These are phyloP conservation scores for Mortierella sp. DNA, from an alignment of 371 early-diverging fungal genomes.

Conservation along the genomic window DNA sequence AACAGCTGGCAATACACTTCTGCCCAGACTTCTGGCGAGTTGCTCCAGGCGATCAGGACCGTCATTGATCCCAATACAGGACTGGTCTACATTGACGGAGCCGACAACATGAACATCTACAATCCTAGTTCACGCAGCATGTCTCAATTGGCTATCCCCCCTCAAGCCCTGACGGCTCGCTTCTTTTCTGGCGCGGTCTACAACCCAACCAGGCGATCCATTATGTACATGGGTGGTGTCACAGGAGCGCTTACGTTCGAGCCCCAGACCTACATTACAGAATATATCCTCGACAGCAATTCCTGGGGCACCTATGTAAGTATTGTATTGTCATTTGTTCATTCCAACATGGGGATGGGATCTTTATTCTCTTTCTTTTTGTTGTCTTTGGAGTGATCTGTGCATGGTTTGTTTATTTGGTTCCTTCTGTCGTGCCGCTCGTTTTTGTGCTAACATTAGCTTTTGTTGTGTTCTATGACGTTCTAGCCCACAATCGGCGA, in stretches of 20 bases:
- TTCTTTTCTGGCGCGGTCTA: slow-evolving; percentile 22
- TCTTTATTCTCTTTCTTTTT: not conserved
- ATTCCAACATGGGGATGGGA: not conserved
- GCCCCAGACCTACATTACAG: not conserved
- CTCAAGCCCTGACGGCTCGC: not conserved
- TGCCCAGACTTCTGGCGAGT: not conserved
- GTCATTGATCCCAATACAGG: slow-evolving; percentile 23
- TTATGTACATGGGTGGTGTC: slow-evolving; percentile 21
- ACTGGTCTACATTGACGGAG: slow-evolving; percentile 21
- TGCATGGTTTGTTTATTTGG: not conserved
- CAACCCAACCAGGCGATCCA: slow-evolving; percentile 10
- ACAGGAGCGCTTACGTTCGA: not conserved
- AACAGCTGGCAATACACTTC: not conserved
- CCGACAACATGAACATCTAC: slow-evolving; percentile 9
- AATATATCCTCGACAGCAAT: not conserved
- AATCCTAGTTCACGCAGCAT: not conserved
- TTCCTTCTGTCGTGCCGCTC: not conserved
- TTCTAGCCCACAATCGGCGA: slow-evolving; percentile 3
- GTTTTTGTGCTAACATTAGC: not conserved
- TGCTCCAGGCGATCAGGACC: slow-evolving; percentile 4
- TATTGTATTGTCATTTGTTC: not conserved
- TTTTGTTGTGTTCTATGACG: not conserved
- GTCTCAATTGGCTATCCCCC: not conserved
- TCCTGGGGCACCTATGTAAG: slow-evolving; percentile 15
- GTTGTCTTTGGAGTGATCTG: not conserved